Base-by-base conservation (phyloP, 495 filamentous ascomycete species). In the Trichoderma parareesei region DNA sequence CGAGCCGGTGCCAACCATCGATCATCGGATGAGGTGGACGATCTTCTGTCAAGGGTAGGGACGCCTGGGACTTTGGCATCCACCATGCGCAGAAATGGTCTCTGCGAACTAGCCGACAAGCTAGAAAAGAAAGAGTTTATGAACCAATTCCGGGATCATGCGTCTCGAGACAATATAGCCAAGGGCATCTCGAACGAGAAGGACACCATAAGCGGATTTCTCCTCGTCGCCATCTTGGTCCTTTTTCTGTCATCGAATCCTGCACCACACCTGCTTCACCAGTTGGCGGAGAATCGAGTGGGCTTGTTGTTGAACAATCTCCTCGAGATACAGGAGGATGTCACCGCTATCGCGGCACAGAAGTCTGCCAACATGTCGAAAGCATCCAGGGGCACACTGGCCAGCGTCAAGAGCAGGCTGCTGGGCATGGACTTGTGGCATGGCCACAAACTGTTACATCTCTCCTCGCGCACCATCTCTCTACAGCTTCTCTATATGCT, bases 1-100 rank as follows among this genome's bases (percentile, higher is more conserved):
- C 89, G 91, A 67, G 87, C 91, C 46, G 94, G 94, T 8, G 87
- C 87, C 33, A 95, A 93, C 72, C 87, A 86, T 60, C 88, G 92
- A 20, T 92, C 95, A 65, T 76, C 87, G 7, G 86, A 91, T 68
- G 89, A 92, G 60, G 81, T 95, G 62, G 90, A 93, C 69, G 87
- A 90, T 61, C 79, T 96, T 10, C 81, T 96, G 65, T 91, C 95
- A 65, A 90, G 95, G 65, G 88, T 98, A 67, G 87, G 90, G 61
- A 78, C 82, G 46, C 76, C 81, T 4, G 71, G 67, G 6, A 64
- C 74, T n/a, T 33, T 82, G 83, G 43, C 68, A 76, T 73, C 75
- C 5, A 81, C 81, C 6, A 71, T 80, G 62, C 72, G 82, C 49
- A 73, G 81, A 61, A 77, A 77, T 46, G 81, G 78, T 9, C 68